Percentiles rank a stretch among this genome's conserved stretches.
Evolutionary conservation across 345 rosid genomes (phyloP).

Genomic region (Crucihimalaya himalaica): DNA sequence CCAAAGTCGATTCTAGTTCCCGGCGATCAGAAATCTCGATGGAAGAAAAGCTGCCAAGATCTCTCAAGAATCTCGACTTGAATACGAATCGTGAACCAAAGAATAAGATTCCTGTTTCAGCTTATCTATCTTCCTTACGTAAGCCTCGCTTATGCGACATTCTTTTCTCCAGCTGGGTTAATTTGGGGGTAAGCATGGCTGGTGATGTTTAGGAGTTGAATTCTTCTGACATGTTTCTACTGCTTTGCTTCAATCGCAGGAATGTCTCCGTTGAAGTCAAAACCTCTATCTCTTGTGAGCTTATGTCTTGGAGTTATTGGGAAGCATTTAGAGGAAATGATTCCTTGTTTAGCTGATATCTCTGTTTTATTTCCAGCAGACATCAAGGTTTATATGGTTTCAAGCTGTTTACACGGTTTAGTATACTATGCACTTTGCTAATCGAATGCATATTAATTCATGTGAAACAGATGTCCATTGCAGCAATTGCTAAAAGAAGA

Average conservation of each 20-base stretch:
- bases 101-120: conserved; percentile 24
- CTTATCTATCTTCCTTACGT: conserved; percentile 48
- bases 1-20: conserved; percentile 1
- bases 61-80: conserved; percentile 51
- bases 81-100: conserved; percentile 35
- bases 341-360: conserved; percentile 62
- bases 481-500: conserved; percentile 84
- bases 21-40: conserved; percentile 35
- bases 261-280: conserved; percentile 34
- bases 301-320: conserved; percentile 87
- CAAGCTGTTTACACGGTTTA: background rate
- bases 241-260: conserved; percentile 41
- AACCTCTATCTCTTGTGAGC: conserved; percentile 65
- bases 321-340: conserved; percentile 73
- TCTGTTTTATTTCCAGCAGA: conserved; percentile 58
- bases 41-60: conserved; percentile 43
- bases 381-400: conserved; percentile 57
- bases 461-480: conserved; percentile 56
- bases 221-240: conserved; percentile 1
- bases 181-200: background rate
- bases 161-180: conserved; percentile 7
- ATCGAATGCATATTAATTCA: background rate
- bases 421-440: conserved; percentile 2
- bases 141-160: conserved; percentile 14
- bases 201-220: background rate